Evolutionary conservation across 2,329 filamentous ascomycete species (phyloP).

Genomic region (Beauveria pseudobassiana): DNA sequence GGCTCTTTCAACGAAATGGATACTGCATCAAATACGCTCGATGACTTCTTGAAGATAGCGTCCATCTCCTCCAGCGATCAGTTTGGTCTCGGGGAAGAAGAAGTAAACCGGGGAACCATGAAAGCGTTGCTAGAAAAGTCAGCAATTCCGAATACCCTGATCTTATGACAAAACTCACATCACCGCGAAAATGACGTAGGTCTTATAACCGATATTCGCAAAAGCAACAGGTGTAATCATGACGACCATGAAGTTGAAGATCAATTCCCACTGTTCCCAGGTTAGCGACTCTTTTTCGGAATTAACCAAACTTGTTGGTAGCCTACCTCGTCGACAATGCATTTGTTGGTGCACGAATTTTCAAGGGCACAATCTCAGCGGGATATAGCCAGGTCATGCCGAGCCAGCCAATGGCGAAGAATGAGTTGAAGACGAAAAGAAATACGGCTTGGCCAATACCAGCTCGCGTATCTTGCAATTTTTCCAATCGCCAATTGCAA

Average conservation of each 20-base stretch:
- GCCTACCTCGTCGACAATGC: slow-evolving; percentile 40
- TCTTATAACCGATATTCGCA: slow-evolving; percentile 7
- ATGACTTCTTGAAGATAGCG: slow-evolving; percentile 8
- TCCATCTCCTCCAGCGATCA: slow-evolving; percentile 10
- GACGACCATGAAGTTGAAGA: slow-evolving; percentile 11
- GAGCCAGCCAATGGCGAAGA: slow-evolving; percentile 56
- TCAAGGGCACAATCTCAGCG: slow-evolving; percentile 40
- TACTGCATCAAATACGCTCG: slow-evolving; percentile 6
- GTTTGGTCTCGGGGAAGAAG: slow-evolving; percentile 9
- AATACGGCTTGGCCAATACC: slow-evolving; percentile 26
- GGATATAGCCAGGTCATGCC: slow-evolving; percentile 51
- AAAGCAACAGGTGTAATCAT: slow-evolving; percentile 10
- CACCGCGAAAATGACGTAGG: slow-evolving; percentile 8
- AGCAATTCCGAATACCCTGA: background rate
- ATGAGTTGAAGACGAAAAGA: slow-evolving; percentile 59
- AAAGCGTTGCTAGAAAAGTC: slow-evolving; percentile 2
- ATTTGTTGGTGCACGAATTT: slow-evolving; percentile 32
- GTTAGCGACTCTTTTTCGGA: background rate
- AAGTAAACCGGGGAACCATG: slow-evolving; percentile 8
- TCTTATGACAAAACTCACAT: background rate
- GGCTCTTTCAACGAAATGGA: slow-evolving; percentile 1
- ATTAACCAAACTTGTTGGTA: no score
- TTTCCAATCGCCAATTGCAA: slow-evolving; percentile 3
- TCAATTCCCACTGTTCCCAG: background rate
- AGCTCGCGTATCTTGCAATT: background rate